Evolutionary conservation across 1,284 basidiomycete genomes (phyloP), one percentile per base, ranked within the genome.

Genomic region (Apiotrichum akiyoshidainum): DNA sequence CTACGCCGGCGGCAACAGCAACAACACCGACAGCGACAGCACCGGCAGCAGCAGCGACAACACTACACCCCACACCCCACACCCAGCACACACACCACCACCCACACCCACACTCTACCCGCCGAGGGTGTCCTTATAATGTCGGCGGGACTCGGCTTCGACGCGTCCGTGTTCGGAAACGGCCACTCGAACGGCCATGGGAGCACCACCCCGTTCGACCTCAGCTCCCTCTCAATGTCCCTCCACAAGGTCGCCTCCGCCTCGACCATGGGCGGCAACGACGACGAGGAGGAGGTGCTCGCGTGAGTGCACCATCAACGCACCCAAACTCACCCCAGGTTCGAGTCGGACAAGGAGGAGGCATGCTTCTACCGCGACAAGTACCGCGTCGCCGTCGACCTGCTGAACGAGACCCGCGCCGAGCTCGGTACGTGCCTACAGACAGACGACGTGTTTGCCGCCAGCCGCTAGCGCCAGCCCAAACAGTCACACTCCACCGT

Each of bases 331-430:
- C 9, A 52, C 33, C 1, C 22, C 61, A 79, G 77, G 13, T 79
- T 79, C 55, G 71, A 76, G 46, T 75, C 74, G 6, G 63, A 69
- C 11, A 68, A 74, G 46, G 70, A 76, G 22, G 77, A 79, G 55
- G 72, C 71, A 6, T 67, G 66, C 8, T 88, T 92, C 77, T 94
- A 90, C 86, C 85, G 86, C 68, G 80, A 85, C 65, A 92, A 90
- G 78, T 93, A 92, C 76, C 83, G 87, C 73, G 88, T 91, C 77
- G 87, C 88, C 54, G 84, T 87, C 56, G 89, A 92, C 66, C 89
- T 90, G 83, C 82, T 94, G 55, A 79, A 86, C 59, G 90, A 93
- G 75, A 92, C 90, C 41, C 84, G 88, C 63, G 83, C 86, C 16
- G 92, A 94, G 77, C 86, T 93, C 50, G 73, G 75, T 77, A 46